Evolutionary conservation across 345 rosid species (phyloP).

Genomic region (Ailanthus altissimus): DNA sequence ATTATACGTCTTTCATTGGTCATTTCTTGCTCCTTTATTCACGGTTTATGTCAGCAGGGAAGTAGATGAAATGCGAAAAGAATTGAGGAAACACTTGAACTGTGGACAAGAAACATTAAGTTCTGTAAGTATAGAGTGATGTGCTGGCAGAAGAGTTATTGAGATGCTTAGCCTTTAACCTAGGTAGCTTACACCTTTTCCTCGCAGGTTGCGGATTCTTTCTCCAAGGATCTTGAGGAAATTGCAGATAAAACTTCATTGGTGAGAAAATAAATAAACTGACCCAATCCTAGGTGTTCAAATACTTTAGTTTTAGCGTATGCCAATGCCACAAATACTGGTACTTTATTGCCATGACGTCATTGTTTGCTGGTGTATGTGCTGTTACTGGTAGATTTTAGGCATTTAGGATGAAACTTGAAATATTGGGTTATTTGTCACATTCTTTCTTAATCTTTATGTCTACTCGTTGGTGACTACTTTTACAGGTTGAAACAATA

Average conservation of each 20-base stretch:
- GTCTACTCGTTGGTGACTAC: slow-evolving; percentile 8
- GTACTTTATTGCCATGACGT: neutral
- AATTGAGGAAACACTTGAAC: slow-evolving; percentile 46
- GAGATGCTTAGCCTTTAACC: slow-evolving; percentile 15
- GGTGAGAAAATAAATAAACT: slow-evolving; percentile 41
- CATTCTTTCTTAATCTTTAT: slow-evolving; percentile 9
- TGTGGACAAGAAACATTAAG: slow-evolving; percentile 40
- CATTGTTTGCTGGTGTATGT: slow-evolving; percentile 16
- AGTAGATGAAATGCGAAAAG: slow-evolving; percentile 59
- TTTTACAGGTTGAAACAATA: slow-evolving; percentile 54
- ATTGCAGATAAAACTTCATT: slow-evolving; percentile 39
- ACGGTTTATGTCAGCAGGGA: slow-evolving; percentile 54
- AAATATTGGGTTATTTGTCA: neutral
- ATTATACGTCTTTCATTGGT: neutral
- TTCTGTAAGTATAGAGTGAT: slow-evolving; percentile 47
- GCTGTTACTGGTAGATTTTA: neutral
- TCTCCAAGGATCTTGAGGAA: slow-evolving; percentile 42
- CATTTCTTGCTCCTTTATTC: slow-evolving; percentile 10
- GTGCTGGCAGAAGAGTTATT: slow-evolving; percentile 26
- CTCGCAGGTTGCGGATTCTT: slow-evolving; percentile 48
- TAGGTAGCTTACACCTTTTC: slow-evolving; percentile 25
- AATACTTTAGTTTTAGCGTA: slow-evolving; percentile 8
- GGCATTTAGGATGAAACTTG: slow-evolving; percentile 11
- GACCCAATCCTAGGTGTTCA: slow-evolving; percentile 12
- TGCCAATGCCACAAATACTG: neutral